phyloP scores from a whole-genome alignment of 2,329 filamentous ascomycete species.

The Fusarium virguliforme region DNA sequence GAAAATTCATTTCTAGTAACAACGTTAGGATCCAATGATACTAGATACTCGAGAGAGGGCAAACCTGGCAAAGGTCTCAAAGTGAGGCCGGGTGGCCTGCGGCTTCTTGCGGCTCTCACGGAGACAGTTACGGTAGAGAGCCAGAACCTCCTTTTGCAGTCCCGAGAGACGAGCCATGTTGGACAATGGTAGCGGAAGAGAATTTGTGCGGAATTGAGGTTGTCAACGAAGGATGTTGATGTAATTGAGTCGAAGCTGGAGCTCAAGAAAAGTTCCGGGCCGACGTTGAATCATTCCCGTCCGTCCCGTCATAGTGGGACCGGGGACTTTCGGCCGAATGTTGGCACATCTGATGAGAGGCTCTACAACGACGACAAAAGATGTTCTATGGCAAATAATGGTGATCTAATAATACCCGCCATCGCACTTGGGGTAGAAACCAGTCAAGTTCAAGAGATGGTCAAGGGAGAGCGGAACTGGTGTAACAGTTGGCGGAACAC shows the following conservation, averaged over 20 bases:
- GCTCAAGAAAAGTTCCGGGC: slow-evolving; percentile 8
- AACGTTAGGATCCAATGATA: slow-evolving; percentile 17
- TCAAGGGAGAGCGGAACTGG: not conserved
- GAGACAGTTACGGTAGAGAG: slow-evolving; percentile 89
- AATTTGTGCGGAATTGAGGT: slow-evolving; percentile 7
- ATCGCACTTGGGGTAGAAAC: not conserved
- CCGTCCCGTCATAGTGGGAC: slow-evolving; percentile 32
- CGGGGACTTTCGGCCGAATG: slow-evolving; percentile 12
- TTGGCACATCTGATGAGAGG: not conserved
- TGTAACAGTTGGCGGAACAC: not conserved
- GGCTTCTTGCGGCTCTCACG: slow-evolving; percentile 88
- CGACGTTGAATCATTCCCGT: slow-evolving; percentile 19
- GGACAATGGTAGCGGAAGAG: not conserved
- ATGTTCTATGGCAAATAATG: not conserved
- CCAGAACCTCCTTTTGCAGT: slow-evolving; percentile 89
- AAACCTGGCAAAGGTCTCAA: slow-evolving; percentile 76
- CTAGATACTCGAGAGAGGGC: slow-evolving; percentile 34
- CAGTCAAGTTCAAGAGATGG: not conserved
- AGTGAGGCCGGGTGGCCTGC: slow-evolving; percentile 71
- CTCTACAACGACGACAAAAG: not conserved
- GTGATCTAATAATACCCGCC: not conserved
- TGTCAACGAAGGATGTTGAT: slow-evolving; percentile 21
- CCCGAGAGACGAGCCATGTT: slow-evolving; percentile 74
- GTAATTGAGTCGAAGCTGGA: slow-evolving; percentile 23
- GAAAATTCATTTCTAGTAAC: slow-evolving; percentile 80